Base-by-base conservation (phyloP, 805 yeast genomes). In the Starmerella stellata region DNA sequence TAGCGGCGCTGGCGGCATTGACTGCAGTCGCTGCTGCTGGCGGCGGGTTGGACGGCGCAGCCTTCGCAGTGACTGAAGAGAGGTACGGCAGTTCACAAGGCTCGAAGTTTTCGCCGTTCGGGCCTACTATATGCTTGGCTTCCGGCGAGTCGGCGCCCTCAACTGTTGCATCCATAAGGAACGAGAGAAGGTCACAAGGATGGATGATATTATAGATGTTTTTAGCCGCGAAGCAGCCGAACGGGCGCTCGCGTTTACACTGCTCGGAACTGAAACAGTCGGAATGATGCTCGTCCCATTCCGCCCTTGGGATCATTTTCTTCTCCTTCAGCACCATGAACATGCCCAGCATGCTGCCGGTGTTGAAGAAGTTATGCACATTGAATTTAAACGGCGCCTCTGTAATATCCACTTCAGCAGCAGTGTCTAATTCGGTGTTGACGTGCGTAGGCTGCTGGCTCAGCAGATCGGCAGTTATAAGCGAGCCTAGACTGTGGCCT, bases 121-220 rank as follows among this genome's bases (percentile, higher is more conserved):
- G 28, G 3, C 46, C 46, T 3, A 34, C 29, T 8, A 42, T 24
- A 13, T 21, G 15, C 30, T 23, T 19, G 13, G 5, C 32, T 3
- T 30, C 33, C 14, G 35, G 32, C 7, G n/a, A 29, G 2, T 35
- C 17, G 14, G 50, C 51, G 3, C 58, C 64, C 44, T 68, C 63
- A 5, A 85, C 71, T 33, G 87, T 61, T 1, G 96, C 95, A 53
- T 83, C 94, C 44, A 87, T 60, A 41, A 94, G 61, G 53, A 80
- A 83, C 0, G 92, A 92, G 29, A 90, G 75, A 1, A 95, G 93
- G 54, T 87, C 98, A 49, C 92, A 78, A 1, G 82, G 78, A 54
- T 87, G 93, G 56, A 77, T 78, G 5, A 90, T 60, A 53, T 87
- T 87, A 60, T 79, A 90, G 27, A 79, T 56, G 50, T 78, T 78